Conservation (phyloP, 345 rosid species). For the Citrus reticulata region DNA sequence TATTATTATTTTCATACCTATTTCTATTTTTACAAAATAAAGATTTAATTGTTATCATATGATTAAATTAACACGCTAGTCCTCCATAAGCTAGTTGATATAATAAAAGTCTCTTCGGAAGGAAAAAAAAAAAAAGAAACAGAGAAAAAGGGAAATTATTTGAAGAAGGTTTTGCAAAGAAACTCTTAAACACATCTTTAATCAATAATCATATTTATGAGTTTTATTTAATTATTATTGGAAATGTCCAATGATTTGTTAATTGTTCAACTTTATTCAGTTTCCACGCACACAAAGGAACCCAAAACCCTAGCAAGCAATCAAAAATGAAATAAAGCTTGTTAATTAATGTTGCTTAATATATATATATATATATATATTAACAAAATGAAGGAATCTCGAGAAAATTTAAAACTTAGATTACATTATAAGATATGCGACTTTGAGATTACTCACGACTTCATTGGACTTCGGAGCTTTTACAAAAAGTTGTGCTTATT, state of each 20-base stretch:
- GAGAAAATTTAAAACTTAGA: slow-evolving; percentile 6
- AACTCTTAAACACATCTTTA: not conserved
- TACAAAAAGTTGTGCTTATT: slow-evolving; percentile 22
- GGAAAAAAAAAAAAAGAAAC: no score
- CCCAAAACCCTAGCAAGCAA: not conserved
- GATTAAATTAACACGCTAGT: no score
- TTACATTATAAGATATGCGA: slow-evolving; percentile 8
- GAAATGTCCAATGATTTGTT: slow-evolving; percentile 1
- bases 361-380: no score
- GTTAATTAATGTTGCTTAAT: not conserved
- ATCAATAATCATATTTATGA: not conserved
- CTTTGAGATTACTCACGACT: slow-evolving; percentile 15
- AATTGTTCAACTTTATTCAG: slow-evolving; percentile 16
- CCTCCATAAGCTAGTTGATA: no score
- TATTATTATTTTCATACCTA: not conserved
- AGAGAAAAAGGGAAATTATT: no score
- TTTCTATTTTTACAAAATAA: not conserved
- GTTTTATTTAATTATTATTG: slow-evolving; percentile 9
- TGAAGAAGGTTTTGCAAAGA: no score
- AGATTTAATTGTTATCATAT: not conserved
- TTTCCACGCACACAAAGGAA: no score
- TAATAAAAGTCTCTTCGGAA: no score
- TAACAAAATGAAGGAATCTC: slow-evolving; percentile 1
- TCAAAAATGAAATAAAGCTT: not conserved
- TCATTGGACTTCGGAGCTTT: slow-evolving; percentile 17